Conservation (phyloP, 768 basidiomycete species). For the Lactifluus hygrophoroides region DNA sequence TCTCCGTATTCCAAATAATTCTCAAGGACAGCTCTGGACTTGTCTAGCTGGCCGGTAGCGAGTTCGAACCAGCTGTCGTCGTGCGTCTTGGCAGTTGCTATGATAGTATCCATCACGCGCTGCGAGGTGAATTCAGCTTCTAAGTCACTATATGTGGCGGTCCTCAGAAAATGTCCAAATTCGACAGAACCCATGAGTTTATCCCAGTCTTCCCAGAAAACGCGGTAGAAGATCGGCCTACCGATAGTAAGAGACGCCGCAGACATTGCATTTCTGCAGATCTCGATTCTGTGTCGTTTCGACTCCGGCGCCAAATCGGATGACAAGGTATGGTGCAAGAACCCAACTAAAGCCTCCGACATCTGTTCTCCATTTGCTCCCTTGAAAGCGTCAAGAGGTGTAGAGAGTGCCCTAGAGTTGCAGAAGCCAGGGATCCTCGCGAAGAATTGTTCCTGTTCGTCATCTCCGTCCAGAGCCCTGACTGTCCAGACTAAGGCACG, state of each 20-base stretch:
- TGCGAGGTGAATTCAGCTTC: not conserved
- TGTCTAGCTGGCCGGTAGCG: not conserved
- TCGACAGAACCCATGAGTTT: not conserved
- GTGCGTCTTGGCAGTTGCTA: not conserved
- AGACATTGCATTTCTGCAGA: not conserved
- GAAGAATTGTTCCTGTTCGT: not conserved
- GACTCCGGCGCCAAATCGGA: not conserved
- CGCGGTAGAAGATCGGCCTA: not conserved
- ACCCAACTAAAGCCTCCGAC: not conserved
- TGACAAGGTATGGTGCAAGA: not conserved
- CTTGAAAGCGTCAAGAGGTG: too few species aligned
- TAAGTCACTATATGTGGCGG: too few species aligned
- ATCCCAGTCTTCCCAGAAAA: not conserved
- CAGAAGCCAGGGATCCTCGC: not conserved
- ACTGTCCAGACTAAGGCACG: not conserved
- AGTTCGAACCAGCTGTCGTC: not conserved
- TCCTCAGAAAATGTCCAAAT: not conserved
- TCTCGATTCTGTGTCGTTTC: not conserved
- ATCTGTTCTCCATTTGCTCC: too few species aligned
- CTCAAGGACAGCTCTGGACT: not conserved
- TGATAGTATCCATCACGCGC: not conserved
- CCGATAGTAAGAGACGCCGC: not conserved
- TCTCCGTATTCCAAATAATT: not conserved
- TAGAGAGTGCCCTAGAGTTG: not conserved
- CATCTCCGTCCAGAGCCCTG: not conserved